These are phyloP conservation scores for Ganoderma lingzhi DNA, from an alignment of 1,284 basidiomycete species.

Conservation along the genomic window DNA sequence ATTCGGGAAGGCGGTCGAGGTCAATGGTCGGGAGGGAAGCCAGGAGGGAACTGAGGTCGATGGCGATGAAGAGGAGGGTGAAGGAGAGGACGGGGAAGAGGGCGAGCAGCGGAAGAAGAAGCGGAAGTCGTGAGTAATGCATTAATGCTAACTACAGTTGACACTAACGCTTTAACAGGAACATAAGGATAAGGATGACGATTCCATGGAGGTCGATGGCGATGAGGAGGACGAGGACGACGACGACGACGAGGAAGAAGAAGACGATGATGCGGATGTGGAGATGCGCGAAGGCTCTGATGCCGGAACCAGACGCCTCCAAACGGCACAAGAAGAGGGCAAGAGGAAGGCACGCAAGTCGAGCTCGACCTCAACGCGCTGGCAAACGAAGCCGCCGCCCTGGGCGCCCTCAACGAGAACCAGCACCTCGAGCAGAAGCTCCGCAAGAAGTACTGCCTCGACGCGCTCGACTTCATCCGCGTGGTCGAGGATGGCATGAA, in stretches of 20 bases:
- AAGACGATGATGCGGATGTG: slow-evolving; percentile 42
- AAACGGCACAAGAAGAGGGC: slow-evolving; percentile 44
- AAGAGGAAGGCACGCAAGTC: slow-evolving; percentile 68
- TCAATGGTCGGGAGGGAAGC: slow-evolving; percentile 50
- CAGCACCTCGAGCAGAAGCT: slow-evolving; percentile 79
- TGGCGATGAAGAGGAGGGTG: slow-evolving; percentile 33
- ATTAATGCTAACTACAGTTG: too few relatives aligned
- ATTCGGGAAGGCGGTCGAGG: slow-evolving; percentile 64
- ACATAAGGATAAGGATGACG: slow-evolving; percentile 38
- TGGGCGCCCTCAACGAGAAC: slow-evolving; percentile 70
- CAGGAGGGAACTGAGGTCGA: slow-evolving; percentile 42
- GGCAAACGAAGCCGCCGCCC: slow-evolving; percentile 70
- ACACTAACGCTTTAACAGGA: slow-evolving; percentile 5
- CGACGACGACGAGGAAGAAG: slow-evolving; percentile 37
- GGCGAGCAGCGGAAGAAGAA: slow-evolving; percentile 40
- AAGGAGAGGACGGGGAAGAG: slow-evolving; percentile 40
- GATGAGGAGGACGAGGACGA: slow-evolving; percentile 44
- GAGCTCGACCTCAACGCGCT: slow-evolving; percentile 72
- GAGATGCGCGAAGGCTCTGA: slow-evolving; percentile 45
- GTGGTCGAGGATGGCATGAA: slow-evolving; percentile 85
- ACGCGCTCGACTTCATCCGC: slow-evolving; percentile 89
- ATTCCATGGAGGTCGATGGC: slow-evolving; percentile 65
- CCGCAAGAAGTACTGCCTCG: slow-evolving; percentile 88
- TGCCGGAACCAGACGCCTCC: slow-evolving; percentile 17
- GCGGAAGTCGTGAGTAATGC: slow-evolving; percentile 42